These are phyloP conservation scores for Ustilago tritici DNA, from an alignment of 1,284 basidiomycete genomes.

Conservation along the genomic window DNA sequence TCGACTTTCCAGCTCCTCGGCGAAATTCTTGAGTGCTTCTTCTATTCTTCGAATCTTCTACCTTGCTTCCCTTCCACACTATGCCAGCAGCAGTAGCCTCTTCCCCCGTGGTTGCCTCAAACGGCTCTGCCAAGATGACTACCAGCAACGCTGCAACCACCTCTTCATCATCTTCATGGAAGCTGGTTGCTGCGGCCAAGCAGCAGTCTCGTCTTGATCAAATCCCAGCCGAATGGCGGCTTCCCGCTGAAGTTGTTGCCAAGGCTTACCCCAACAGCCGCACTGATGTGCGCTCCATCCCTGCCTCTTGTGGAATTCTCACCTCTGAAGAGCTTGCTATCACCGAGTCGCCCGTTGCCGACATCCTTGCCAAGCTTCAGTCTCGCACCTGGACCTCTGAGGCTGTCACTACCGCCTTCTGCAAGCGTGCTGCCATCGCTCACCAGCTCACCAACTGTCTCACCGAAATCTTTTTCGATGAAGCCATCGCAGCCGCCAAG, in stretches of 20 bases:
- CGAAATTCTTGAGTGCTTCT: neutral
- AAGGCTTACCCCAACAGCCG: constrained; percentile 18
- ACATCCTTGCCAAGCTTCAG: constrained; percentile 23
- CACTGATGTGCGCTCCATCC: constrained; percentile 35
- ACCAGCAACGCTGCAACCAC: neutral
- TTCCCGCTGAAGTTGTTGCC: constrained; percentile 18
- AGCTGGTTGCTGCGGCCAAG: constrained; percentile 35
- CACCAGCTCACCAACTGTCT: constrained; percentile 56
- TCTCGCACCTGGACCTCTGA: constrained; percentile 36
- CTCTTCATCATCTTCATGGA: constrained; percentile 32
- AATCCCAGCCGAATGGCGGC: constrained; percentile 38
- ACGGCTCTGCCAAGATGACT: constrained; percentile 22
- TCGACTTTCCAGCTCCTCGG: neutral
- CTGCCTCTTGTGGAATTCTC: constrained; percentile 35
- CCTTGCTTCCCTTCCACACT: neutral
- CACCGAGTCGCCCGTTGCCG: constrained; percentile 29
- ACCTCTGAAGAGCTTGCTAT: constrained; percentile 35
- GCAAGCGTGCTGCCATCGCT: constrained; percentile 55
- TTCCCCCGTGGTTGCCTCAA: constrained; percentile 4
- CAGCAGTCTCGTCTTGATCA: constrained; percentile 29
- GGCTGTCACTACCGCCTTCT: constrained; percentile 44
- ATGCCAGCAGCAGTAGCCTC: constrained; percentile 30
- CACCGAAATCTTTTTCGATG: constrained; percentile 47
- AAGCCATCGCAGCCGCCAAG: constrained; percentile 39
- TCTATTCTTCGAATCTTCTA: neutral